Evolutionary conservation across 2,329 filamentous ascomycete species (phyloP).

Genomic region (Hortaea werneckii): DNA sequence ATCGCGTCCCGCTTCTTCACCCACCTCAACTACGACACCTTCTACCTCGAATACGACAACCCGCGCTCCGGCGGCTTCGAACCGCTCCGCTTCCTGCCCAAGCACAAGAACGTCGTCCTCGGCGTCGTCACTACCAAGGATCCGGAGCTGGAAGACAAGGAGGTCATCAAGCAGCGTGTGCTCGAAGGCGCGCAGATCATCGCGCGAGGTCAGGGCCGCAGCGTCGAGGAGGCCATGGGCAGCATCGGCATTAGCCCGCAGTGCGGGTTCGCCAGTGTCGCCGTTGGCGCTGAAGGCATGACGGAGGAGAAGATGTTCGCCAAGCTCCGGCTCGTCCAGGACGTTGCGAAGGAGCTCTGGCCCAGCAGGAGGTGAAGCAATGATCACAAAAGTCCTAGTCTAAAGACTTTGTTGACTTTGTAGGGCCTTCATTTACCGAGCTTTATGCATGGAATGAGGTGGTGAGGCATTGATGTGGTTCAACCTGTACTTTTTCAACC

Average conservation of each 20-base stretch:
- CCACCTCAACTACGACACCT: constrained; percentile 29
- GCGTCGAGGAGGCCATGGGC: constrained; percentile 27
- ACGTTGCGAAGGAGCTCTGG: constrained; percentile 28
- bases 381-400: constrained; percentile 2
- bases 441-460: too few species aligned
- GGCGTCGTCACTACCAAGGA: constrained; percentile 30
- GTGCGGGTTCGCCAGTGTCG: constrained; percentile 30
- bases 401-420: neutral
- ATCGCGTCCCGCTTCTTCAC: constrained; percentile 30
- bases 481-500: neutral
- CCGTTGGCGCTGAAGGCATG: constrained; percentile 28
- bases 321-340: constrained; percentile 27
- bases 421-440: neutral
- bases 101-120: constrained; percentile 30
- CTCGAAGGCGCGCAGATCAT: constrained; percentile 27
- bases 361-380: constrained; percentile 17
- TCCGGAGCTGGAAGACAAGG: constrained; percentile 25
- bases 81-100: constrained; percentile 28
- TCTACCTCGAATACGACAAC: constrained; percentile 32
- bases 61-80: constrained; percentile 29
- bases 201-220: constrained; percentile 27
- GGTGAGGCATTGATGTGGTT: neutral
- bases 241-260: constrained; percentile 29
- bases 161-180: constrained; percentile 25
- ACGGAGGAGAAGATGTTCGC: constrained; percentile 30